Percentiles rank a stretch among this genome's conserved stretches.
Conservation (phyloP, 2,329 filamentous ascomycete species). For the Calonectria pseudoreteaudii region DNA sequence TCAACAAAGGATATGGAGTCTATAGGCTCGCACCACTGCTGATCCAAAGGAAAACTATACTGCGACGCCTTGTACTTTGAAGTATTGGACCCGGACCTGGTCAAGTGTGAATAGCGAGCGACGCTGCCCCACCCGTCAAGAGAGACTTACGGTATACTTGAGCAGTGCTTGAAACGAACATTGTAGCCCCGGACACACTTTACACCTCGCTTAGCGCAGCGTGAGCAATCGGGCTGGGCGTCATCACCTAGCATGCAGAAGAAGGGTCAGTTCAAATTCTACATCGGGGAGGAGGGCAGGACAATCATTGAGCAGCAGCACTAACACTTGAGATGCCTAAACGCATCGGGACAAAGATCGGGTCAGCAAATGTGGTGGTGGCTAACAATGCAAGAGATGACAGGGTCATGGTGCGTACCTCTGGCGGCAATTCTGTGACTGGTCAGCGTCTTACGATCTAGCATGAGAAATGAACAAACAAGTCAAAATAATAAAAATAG, state of each 20-base stretch:
- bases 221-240: conserved; percentile 1
- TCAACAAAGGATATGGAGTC: conserved; percentile 1
- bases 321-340: conserved; percentile 12
- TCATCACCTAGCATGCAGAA: not conserved
- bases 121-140: not conserved
- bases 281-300: not conserved
- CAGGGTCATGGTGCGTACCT: not conserved
- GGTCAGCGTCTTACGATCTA: not conserved
- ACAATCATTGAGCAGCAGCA: not conserved
- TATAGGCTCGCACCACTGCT: not conserved
- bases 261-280: not conserved
- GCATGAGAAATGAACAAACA: not conserved
- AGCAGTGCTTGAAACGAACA: conserved; percentile 18
- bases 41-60: conserved; percentile 7
- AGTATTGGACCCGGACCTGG: not conserved
- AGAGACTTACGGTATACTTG: not conserved
- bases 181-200: conserved; percentile 13
- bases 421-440: conserved; percentile 8
- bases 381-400: not conserved
- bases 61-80: not conserved
- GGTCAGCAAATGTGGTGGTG: not conserved
- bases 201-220: conserved; percentile 1
- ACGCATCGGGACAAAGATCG: not conserved
- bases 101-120: not conserved
- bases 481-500: not conserved